Evolutionary conservation across 2,329 filamentous ascomycete genomes (phyloP), one percentile per base, ranked within the genome.

Genomic region (Colletotrichum limetticola): DNA sequence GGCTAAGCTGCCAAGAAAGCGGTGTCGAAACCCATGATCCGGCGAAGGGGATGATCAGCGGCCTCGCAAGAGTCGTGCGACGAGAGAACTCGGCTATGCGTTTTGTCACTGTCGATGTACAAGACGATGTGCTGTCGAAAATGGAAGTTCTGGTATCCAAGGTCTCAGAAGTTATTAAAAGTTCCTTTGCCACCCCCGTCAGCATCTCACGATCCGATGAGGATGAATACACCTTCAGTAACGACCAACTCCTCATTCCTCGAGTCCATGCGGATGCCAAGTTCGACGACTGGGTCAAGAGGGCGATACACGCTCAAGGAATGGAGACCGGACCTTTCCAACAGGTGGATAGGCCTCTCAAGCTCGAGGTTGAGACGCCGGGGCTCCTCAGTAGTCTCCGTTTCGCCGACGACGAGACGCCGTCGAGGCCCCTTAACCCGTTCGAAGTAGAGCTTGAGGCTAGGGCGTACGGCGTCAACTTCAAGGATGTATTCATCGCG

Each of bases 401-500:
- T 1, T 77, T 77, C 28, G 72, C 70, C 11, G 74, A 76, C 19
- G 66, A 74, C 12, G 63, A 70, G 14, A 46, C 19, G 4, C 49
- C 65, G 12, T 74, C 55, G 19, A 57, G 64, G 8, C 58, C 68
- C 5, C 75, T 77, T 5, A 63, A 68, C 12, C 69, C 70, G 7
- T 66, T 71, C 16, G 72, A 79, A 56, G 71, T 80, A 30, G 58
- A 79, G 61, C 52, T 80, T 24, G 58, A 75, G 28, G 70, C 76
- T 7, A 64, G 63, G 3, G 75, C 74, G 1, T 62, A 76, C 24
- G 76, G 74, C 19, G 60, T 78, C 30, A 76, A 76, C 65, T 78
- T 78, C 71, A 75, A 75, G 35, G 77, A 78, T 55, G 74, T 78
- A 5, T 75, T 77, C 19, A 72, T 78, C n/a, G 75, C 78, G 8